Conservation (phyloP, 1,284 basidiomycete genomes). For the Laetiporus sulphureus region DNA sequence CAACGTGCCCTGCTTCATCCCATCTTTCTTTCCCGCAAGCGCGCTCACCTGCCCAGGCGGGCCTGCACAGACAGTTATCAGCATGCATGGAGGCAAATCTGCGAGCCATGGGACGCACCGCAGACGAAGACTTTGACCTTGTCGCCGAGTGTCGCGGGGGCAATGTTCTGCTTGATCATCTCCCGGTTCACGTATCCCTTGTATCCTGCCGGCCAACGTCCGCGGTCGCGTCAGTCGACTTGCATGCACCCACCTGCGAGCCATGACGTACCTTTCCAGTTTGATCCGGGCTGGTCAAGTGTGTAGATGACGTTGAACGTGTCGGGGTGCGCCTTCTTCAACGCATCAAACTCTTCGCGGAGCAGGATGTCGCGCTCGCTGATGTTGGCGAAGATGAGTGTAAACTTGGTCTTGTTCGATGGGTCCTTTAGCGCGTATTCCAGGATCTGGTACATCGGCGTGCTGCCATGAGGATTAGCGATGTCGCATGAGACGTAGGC, state of each 20-base stretch:
- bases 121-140: conserved; percentile 91
- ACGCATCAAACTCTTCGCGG: conserved; percentile 72
- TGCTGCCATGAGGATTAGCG: conserved; percentile 31
- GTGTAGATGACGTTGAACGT: conserved; percentile 83
- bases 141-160: conserved; percentile 59
- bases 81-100: background rate
- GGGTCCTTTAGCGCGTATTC: conserved; percentile 66
- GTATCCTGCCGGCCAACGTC: conserved; percentile 39
- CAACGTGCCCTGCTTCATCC: conserved; percentile 80
- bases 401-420: conserved; percentile 92
- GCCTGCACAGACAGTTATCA: conserved; percentile 32
- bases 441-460: conserved; percentile 74
- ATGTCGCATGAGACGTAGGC: background rate
- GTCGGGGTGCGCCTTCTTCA: conserved; percentile 66
- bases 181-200: conserved; percentile 71
- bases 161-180: conserved; percentile 68
- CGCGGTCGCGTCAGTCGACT: background rate
- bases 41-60: conserved; percentile 84
- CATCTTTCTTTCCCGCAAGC: conserved; percentile 74
- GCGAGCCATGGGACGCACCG: conserved; percentile 37
- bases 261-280: conserved; percentile 67
- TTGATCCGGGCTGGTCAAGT: conserved; percentile 69
- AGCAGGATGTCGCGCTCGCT: conserved; percentile 90
- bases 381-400: conserved; percentile 87
- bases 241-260: conserved; percentile 12